phyloP scores from a whole-genome alignment of 305 asterid genomes.

The Fraxinus latifolia region DNA sequence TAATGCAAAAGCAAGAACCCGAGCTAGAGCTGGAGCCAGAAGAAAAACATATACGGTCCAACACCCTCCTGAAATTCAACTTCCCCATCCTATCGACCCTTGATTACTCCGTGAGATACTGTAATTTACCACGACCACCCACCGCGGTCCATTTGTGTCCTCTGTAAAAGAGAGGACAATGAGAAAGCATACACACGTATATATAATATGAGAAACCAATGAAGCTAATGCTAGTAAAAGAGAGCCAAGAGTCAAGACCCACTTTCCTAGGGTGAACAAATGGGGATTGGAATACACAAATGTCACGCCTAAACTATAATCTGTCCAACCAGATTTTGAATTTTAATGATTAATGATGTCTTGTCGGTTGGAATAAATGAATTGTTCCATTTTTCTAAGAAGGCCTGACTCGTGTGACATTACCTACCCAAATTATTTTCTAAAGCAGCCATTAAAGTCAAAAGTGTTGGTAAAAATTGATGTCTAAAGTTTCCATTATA shows the following conservation, averaged over 20 bases:
- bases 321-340: constrained; percentile 24
- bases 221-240: constrained; percentile 19
- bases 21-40: constrained; percentile 35
- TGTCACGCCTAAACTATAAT: not conserved
- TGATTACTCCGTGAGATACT: not conserved
- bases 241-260: constrained; percentile 8
- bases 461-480: not conserved
- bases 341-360: constrained; percentile 18
- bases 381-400: not conserved
- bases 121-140: not conserved
- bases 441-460: not conserved
- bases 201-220: constrained; percentile 8
- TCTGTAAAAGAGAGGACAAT: not conserved
- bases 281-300: constrained; percentile 1
- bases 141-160: not conserved
- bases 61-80: constrained; percentile 42
- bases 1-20: constrained; percentile 44
- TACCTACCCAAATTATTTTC: not conserved
- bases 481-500: not conserved
- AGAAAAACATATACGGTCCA: constrained; percentile 45
- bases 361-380: not conserved
- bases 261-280: constrained; percentile 19
- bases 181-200: not conserved
- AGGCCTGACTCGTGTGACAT: not conserved
- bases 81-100: constrained; percentile 40